Percentiles rank a stretch among this genome's conserved stretches.
Evolutionary conservation across 2,329 filamentous ascomycete genomes (phyloP).

Genomic region (Penicillium oxalicum): DNA sequence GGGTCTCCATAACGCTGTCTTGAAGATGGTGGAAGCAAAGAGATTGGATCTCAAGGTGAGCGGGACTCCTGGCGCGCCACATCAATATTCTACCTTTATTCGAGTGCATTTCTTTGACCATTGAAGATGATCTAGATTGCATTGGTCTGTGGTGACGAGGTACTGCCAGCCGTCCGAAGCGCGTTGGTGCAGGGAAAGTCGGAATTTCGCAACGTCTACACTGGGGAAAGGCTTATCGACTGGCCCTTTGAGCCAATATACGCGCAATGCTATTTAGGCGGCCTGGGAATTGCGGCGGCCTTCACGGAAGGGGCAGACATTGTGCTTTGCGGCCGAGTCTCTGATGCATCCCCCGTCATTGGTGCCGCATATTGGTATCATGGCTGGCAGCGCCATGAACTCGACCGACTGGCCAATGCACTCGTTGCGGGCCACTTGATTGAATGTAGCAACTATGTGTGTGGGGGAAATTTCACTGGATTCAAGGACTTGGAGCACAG

Average conservation of each 20-base stretch:
- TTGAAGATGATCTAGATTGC: slow-evolving; percentile 28
- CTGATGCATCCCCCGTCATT: slow-evolving; percentile 42
- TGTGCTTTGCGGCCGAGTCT: slow-evolving; percentile 41
- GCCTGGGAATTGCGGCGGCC: slow-evolving; percentile 36
- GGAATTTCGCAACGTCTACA: slow-evolving; percentile 38
- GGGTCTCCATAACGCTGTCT: slow-evolving; percentile 36
- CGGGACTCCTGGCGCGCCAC: too few relatives aligned
- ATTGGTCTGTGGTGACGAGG: slow-evolving; percentile 46
- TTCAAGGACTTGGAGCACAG: slow-evolving; percentile 33
- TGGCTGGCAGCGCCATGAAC: slow-evolving; percentile 34
- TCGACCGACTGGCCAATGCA: slow-evolving; percentile 37
- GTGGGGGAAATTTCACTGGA: slow-evolving; percentile 41
- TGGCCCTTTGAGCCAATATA: slow-evolving; percentile 34
- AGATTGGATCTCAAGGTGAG: slow-evolving; percentile 38
- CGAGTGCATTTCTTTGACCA: too few relatives aligned
- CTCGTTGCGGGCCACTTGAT: slow-evolving; percentile 37
- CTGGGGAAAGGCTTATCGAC: slow-evolving; percentile 25
- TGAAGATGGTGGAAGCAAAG: slow-evolving; percentile 32
- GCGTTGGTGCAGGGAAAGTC: slow-evolving; percentile 26
- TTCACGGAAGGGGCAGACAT: slow-evolving; percentile 41
- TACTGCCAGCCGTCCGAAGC: slow-evolving; percentile 30
- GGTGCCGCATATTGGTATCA: slow-evolving; percentile 42
- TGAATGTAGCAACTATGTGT: slow-evolving; percentile 40
- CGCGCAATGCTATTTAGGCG: slow-evolving; percentile 36
- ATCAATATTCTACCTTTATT: too few relatives aligned